These are phyloP conservation scores for Jacaranda copaia DNA, from an alignment of 257 asterid species.

Conservation along the genomic window DNA sequence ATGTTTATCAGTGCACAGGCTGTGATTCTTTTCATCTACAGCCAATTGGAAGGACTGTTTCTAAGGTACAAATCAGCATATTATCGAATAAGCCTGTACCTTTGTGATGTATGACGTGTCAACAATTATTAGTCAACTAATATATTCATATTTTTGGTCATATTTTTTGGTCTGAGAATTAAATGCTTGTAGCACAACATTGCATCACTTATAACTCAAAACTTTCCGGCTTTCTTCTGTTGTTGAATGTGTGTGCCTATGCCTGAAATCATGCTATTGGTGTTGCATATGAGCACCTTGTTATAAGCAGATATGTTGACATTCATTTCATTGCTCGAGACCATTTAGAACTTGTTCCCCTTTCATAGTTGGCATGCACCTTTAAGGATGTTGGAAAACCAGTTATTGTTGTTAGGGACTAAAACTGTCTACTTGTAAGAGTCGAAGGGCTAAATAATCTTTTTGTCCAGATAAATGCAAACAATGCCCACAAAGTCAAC, in stretches of 20 bases:
- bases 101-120: background rate
- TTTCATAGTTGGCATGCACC: background rate
- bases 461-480: too few species aligned
- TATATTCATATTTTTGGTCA: background rate
- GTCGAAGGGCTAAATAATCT: too few species aligned
- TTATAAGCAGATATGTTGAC: background rate
- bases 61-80: constrained; percentile 61
- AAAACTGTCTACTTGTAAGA: too few species aligned
- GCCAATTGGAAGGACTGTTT: constrained; percentile 80
- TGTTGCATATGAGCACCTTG: background rate
- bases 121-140: constrained; percentile 2
- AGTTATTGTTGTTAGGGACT: too few species aligned
- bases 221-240: background rate
- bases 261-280: background rate
- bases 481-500: too few species aligned
- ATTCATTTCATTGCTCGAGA: background rate
- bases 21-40: constrained; percentile 99
- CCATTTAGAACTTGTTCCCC: background rate
- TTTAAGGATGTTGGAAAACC: too few species aligned
- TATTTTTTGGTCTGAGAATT: background rate
- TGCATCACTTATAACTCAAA: constrained; percentile 4
- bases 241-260: background rate
- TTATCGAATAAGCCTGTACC: constrained; percentile 18
- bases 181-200: background rate
- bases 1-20: constrained; percentile 92